These are phyloP conservation scores for Hypomontagnella submonticulosa DNA, from an alignment of 495 filamentous ascomycete genomes.

Conservation along the genomic window DNA sequence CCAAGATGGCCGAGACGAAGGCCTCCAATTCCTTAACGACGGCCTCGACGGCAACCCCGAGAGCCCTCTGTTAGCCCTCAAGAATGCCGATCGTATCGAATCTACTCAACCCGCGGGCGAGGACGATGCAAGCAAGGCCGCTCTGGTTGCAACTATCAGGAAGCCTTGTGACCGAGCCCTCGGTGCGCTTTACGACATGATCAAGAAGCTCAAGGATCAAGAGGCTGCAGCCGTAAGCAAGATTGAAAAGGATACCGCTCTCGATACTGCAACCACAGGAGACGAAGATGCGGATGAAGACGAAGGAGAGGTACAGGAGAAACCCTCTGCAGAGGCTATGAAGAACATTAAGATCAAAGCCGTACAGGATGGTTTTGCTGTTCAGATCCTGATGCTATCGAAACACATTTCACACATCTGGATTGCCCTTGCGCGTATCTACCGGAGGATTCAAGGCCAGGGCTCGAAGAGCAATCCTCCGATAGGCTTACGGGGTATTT, in stretches of 20 bases:
- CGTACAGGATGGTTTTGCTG: conserved; percentile 74
- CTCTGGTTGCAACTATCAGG: conserved; percentile 77
- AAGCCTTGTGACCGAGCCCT: conserved; percentile 85
- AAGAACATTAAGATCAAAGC: conserved; percentile 75
- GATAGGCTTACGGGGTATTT: conserved; percentile 84
- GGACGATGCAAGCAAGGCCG: conserved; percentile 73
- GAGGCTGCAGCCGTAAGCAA: conserved; percentile 76
- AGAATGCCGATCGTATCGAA: conserved; percentile 87
- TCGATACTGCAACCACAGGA: conserved; percentile 53
- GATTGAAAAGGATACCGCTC: conserved; percentile 68
- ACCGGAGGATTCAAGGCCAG: conserved; percentile 94
- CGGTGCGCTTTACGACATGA: conserved; percentile 83
- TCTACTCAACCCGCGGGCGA: conserved; percentile 73
- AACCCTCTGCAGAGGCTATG: conserved; percentile 62
- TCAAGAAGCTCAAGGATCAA: conserved; percentile 75
- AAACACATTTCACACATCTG: conserved; percentile 88
- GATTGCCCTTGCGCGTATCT: conserved; percentile 93
- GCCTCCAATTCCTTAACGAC: conserved; percentile 74
- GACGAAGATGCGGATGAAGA: conserved; percentile 69
- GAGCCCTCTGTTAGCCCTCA: conserved; percentile 88
- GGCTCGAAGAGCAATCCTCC: conserved; percentile 72
- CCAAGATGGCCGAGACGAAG: conserved; percentile 71
- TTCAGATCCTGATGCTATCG: conserved; percentile 76
- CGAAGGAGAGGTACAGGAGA: conserved; percentile 66
- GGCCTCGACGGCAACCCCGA: conserved; percentile 93